Percentiles rank a stretch among this genome's conserved stretches.
phyloP scores from a whole-genome alignment of 2,329 filamentous ascomycete species.

The Chaetomiaceae sp. region DNA sequence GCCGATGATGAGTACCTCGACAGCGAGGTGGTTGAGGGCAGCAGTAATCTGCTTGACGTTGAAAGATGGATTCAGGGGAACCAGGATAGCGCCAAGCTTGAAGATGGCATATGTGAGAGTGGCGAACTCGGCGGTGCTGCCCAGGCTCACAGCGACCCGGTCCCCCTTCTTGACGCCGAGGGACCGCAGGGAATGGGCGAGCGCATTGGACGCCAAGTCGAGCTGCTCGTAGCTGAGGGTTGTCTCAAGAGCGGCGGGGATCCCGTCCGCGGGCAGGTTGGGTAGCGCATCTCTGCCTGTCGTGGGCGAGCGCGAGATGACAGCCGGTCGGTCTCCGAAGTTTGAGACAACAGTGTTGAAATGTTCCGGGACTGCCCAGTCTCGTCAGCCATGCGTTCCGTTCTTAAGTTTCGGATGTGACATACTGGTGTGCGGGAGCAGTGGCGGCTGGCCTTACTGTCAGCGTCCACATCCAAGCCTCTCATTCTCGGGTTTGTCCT shows the following conservation, averaged over 20 bases:
- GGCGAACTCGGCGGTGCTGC: conserved; percentile 80
- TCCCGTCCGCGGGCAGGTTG: conserved; percentile 39
- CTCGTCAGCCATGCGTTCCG: too few relatives aligned
- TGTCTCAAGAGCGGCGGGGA: conserved; percentile 56
- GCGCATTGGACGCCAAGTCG: conserved; percentile 68
- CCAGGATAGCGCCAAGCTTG: conserved; percentile 89
- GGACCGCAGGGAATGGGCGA: conserved; percentile 66
- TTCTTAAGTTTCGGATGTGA: too few relatives aligned
- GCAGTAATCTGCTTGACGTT: conserved; percentile 72
- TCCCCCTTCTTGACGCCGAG: conserved; percentile 77
- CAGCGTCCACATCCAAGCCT: not conserved
- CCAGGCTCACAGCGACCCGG: conserved; percentile 78
- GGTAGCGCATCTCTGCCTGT: conserved; percentile 23
- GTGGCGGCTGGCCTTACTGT: conserved; percentile 50
- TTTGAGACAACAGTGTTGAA: conserved; percentile 61
- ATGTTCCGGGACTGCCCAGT: conserved; percentile 54
- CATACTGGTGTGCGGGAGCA: conserved; percentile 57
- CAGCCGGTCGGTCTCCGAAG: conserved; percentile 60
- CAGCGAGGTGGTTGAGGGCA: conserved; percentile 71
- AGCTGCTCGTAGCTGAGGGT: conserved; percentile 70
- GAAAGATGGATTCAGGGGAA: conserved; percentile 91
- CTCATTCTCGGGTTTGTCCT: not conserved
- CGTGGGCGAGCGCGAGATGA: conserved; percentile 47
- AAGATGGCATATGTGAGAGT: conserved; percentile 84
- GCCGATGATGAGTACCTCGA: conserved; percentile 74